Evolutionary conservation across 345 rosid genomes (phyloP).

Genomic region (Acer negundo): DNA sequence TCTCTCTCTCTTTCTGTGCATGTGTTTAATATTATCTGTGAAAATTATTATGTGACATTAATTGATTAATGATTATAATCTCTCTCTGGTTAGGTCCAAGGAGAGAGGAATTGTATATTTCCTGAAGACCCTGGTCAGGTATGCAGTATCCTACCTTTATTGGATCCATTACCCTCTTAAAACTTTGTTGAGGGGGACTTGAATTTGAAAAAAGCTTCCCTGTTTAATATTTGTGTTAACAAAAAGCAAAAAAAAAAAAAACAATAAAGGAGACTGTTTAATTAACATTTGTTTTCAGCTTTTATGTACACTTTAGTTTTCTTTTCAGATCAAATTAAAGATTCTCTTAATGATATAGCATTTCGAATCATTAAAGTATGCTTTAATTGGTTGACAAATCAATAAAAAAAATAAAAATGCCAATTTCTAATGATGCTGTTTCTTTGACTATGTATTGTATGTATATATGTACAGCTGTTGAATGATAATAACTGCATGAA

Average conservation of each 20-base stretch:
- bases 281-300: constrained; percentile 46
- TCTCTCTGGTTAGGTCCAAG: constrained; percentile 57
- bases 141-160: constrained; percentile 30
- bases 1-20: constrained; percentile 5
- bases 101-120: constrained; percentile 72
- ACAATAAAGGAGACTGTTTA: constrained; percentile 22
- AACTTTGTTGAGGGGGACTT: constrained; percentile 20
- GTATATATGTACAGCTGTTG: constrained; percentile 43
- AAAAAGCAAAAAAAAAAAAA: constrained; percentile 3
- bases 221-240: constrained; percentile 25
- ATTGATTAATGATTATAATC: constrained; percentile 32
- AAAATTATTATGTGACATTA: constrained; percentile 16
- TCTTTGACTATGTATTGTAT: constrained; percentile 11
- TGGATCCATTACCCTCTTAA: constrained; percentile 42
- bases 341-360: neutral
- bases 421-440: constrained; percentile 17
- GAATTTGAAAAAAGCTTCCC: constrained; percentile 28
- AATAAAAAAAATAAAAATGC: neutral
- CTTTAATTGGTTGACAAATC: neutral
- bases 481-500: constrained; percentile 63
- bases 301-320: constrained; percentile 27
- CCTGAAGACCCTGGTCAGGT: constrained; percentile 98
- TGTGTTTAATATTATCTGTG: neutral
- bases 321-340: constrained; percentile 20
- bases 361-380: constrained; percentile 9